Evolutionary conservation across 768 basidiomycete species (phyloP), one percentile per base, ranked within the genome.

Genomic region (Pleurotus giganteus): DNA sequence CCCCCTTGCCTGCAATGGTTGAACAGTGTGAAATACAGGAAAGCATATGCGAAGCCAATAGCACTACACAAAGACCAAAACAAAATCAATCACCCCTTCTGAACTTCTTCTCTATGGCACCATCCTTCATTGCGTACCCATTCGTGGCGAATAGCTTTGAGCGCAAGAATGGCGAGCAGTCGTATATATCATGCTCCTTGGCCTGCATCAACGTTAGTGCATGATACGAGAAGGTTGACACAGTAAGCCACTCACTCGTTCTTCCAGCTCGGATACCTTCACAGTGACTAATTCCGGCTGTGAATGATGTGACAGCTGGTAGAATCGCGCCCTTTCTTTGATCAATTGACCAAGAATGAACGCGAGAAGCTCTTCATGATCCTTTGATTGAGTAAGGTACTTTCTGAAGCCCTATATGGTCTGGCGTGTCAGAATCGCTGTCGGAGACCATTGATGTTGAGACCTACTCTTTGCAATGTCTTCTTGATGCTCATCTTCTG

Each of bases 401-500:
- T 98, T 98, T 58, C 96, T 83, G 87, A 97, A 98, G 53, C 93
- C 86, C 93, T 97, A 58, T 46, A 5, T 17, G 4, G 28, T 19
- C 44, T 43, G 4, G 57, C 4, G 56, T 26, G 12, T 41, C 36
- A 46, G 23, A 58, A 58, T 28, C 31, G 44, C 46, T 5, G 31
- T 17, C n/a, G 15, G 13, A 19, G 52, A 54, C 13, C 7, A 6
- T 45, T 23, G 19, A 31, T 34, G 1, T 47, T 31, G 11, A 49
- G 15, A 78, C 86, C 61, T 62, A 96, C 96, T 64, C 97, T 80
- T 71, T 99, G 94, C 42, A 99, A 76, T 2, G 94, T 95, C 76
- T 94, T 97, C 80, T 98, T 98, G 76, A 98, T 96, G 56, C 91
- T 93, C 82, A 94, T 88, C 78, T 99, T 99, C 70, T 99, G 97